These are phyloP conservation scores for Tagetes patula DNA, from an alignment of 129 eudicot genomes.

Conservation along the genomic window DNA sequence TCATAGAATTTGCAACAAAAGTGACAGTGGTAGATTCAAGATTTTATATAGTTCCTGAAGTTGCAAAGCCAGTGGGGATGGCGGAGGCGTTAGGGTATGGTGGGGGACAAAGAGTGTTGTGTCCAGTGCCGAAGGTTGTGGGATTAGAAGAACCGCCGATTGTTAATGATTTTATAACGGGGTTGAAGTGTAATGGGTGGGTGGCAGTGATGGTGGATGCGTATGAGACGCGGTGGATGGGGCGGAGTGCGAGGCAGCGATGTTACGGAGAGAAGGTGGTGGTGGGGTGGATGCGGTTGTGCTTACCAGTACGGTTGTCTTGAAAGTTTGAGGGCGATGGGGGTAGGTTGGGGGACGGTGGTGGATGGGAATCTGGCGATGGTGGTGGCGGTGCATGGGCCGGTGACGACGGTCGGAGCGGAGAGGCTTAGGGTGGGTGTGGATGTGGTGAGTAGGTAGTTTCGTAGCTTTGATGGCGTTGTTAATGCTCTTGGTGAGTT, in stretches of 20 bases:
- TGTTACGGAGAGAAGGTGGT: constrained; percentile 57
- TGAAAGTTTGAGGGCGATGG: constrained; percentile 54
- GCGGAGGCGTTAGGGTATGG: constrained; percentile 69
- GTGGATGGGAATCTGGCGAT: constrained; percentile 55
- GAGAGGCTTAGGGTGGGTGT: constrained; percentile 69
- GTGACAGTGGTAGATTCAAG: constrained; percentile 41
- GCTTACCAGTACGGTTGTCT: too few species aligned
- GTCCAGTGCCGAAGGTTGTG: constrained; percentile 76
- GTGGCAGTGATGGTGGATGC: constrained; percentile 57
- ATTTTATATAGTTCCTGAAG: constrained; percentile 43
- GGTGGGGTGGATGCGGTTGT: constrained; percentile 61
- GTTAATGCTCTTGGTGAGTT: constrained; percentile 67
- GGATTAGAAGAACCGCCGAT: constrained; percentile 82
- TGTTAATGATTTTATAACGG: constrained; percentile 58
- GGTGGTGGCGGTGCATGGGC: constrained; percentile 91
- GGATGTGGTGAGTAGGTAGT: constrained; percentile 68
- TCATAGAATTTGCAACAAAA: constrained; percentile 38
- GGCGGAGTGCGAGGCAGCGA: constrained; percentile 66
- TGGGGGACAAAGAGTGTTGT: constrained; percentile 50
- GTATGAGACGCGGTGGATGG: constrained; percentile 90
- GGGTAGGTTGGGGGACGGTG: constrained; percentile 63
- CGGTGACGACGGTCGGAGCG: constrained; percentile 89
- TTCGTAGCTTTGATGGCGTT: constrained; percentile 77
- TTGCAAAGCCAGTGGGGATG: constrained; percentile 56
- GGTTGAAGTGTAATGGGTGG: constrained; percentile 54